Conservation (phyloP, 495 filamentous ascomycete species). For the Alectoria sarmentosa region DNA sequence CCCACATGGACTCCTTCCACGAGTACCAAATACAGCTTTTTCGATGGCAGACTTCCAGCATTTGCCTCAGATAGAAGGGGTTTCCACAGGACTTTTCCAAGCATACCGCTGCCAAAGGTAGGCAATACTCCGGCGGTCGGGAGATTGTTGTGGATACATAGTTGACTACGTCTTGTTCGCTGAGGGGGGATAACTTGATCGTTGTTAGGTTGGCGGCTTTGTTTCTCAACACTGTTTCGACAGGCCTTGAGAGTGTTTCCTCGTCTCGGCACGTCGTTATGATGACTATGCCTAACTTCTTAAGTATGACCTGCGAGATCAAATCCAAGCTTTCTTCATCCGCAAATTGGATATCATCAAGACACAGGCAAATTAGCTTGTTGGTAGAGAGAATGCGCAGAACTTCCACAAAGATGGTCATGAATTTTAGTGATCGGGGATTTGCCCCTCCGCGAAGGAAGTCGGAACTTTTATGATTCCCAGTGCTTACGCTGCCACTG, state of each 20-base stretch:
- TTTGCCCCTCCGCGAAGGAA: slow-evolving; percentile 63
- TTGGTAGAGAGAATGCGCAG: slow-evolving; percentile 66
- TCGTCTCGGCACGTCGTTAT: slow-evolving; percentile 37
- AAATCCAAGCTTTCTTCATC: slow-evolving; percentile 80
- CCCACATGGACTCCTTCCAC: slow-evolving; percentile 71
- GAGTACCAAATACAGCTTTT: slow-evolving; percentile 86
- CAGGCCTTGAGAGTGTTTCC: slow-evolving; percentile 23
- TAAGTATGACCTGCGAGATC: slow-evolving; percentile 62
- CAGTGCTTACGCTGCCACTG: neutral
- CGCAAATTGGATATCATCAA: slow-evolving; percentile 83
- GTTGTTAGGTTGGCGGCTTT: slow-evolving; percentile 49
- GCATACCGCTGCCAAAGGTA: slow-evolving; percentile 42
- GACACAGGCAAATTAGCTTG: slow-evolving; percentile 73
- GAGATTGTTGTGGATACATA: slow-evolving; percentile 73
- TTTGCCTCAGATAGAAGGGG: slow-evolving; percentile 82
- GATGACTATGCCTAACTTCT: slow-evolving; percentile 69
- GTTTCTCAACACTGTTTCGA: slow-evolving; percentile 39
- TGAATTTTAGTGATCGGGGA: slow-evolving; percentile 67
- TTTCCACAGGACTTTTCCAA: slow-evolving; percentile 40
- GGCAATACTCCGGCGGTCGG: slow-evolving; percentile 49
- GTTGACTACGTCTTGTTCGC: slow-evolving; percentile 64
- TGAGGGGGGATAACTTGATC: slow-evolving; percentile 59
- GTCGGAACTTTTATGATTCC: slow-evolving; percentile 33
- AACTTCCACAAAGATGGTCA: slow-evolving; percentile 81
- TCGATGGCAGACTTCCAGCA: slow-evolving; percentile 79